phyloP scores from a whole-genome alignment of 2,329 filamentous ascomycete genomes.

The Zarea fungicola region DNA sequence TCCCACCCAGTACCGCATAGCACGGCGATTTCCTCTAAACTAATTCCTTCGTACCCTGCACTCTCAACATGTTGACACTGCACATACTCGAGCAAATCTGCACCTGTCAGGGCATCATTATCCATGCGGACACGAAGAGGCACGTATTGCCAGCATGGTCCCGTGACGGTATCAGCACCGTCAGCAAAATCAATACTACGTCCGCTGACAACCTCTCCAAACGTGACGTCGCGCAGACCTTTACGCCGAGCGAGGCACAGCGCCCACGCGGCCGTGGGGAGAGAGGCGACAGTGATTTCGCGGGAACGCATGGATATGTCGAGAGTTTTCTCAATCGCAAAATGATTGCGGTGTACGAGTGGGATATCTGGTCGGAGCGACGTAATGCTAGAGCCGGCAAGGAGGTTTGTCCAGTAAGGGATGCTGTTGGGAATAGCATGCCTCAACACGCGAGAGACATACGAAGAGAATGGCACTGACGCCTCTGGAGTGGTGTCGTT shows the following conservation, averaged over 20 bases:
- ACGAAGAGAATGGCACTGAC: conserved; percentile 40
- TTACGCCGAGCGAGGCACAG: conserved; percentile 54
- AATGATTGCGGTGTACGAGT: conserved; percentile 32
- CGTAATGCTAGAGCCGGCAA: conserved; percentile 49
- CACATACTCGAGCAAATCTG: conserved; percentile 47
- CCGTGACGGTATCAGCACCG: conserved; percentile 51
- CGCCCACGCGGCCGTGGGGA: conserved; percentile 65
- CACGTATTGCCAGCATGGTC: conserved; percentile 63
- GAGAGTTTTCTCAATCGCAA: conserved; percentile 36
- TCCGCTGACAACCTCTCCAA: conserved; percentile 62
- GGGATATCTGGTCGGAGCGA: conserved; percentile 35
- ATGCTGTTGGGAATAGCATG: conserved; percentile 44
- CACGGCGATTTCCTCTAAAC: conserved; percentile 47
- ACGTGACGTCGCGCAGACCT: conserved; percentile 51
- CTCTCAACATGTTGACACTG: conserved; percentile 54
- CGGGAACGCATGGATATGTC: conserved; percentile 43
- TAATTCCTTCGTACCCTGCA: conserved; percentile 50
- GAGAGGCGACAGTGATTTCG: conserved; percentile 57
- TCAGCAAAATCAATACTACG: conserved; percentile 49
- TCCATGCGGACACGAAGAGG: conserved; percentile 56
- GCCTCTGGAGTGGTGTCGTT: conserved; percentile 20
- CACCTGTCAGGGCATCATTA: conserved; percentile 40
- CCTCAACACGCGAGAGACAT: conserved; percentile 38
- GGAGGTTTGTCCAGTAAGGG: conserved; percentile 56
- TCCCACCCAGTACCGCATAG: conserved; percentile 40